Evolutionary conservation across 2,329 filamentous ascomycete species (phyloP).

Genomic region (Trichoderma asperellum): DNA sequence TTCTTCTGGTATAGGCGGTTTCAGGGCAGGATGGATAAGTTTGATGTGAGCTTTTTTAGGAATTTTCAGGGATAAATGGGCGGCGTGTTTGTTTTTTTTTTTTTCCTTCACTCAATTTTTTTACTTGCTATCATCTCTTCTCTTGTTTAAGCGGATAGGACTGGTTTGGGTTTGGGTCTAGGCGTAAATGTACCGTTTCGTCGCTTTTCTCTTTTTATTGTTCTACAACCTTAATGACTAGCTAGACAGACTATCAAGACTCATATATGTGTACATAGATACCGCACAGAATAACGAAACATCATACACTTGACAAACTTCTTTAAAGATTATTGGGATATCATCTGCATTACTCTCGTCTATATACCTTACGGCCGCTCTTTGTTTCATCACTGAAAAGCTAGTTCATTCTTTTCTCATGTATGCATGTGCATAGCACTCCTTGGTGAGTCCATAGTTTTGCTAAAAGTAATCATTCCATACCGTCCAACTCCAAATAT

Average conservation of each 20-base stretch:
- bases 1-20: constrained; percentile 16
- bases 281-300: not conserved
- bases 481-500: constrained; percentile 24
- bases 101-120: too few species aligned
- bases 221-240: not conserved
- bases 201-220: not conserved
- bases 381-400: not conserved
- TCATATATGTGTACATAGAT: constrained; percentile 7
- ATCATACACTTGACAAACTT: not conserved
- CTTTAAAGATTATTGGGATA: not conserved
- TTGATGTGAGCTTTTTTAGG: constrained; percentile 18
- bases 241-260: not conserved
- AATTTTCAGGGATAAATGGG: not conserved
- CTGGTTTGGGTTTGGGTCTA: not conserved
- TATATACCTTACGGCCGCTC: not conserved
- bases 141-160: not conserved
- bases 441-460: not conserved
- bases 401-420: not conserved
- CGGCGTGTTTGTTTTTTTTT: not conserved
- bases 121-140: not conserved
- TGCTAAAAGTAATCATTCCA: constrained; percentile 13
- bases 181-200: not conserved
- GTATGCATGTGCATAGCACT: not conserved
- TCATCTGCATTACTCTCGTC: constrained; percentile 18
- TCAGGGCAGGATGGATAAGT: constrained; percentile 21